Percentiles rank a stretch among this genome's conserved stretches.
These are phyloP conservation scores for Russula sp. DNA, from an alignment of 768 basidiomycete species.

Conservation along the genomic window DNA sequence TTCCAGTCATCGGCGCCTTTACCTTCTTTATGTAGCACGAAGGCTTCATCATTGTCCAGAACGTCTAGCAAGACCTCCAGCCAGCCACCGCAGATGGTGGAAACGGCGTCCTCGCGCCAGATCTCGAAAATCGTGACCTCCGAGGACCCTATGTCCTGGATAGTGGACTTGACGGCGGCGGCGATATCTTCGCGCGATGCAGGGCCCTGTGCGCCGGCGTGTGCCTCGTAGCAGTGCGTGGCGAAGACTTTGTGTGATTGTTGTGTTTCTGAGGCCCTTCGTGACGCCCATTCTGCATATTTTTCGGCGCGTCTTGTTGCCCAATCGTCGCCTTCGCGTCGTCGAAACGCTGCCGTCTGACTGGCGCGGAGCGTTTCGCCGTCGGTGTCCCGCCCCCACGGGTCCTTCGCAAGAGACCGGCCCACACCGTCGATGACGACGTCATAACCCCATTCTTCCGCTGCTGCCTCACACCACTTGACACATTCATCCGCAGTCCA, in stretches of 20 bases:
- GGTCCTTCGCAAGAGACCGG: conserved; percentile 54
- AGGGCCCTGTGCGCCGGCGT: conserved; percentile 48
- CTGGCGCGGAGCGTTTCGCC: conserved; percentile 56
- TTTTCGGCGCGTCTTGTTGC: conserved; percentile 33
- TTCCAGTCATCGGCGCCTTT: conserved; percentile 30
- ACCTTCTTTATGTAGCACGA: conserved; percentile 19
- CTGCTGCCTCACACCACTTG: conserved; percentile 55
- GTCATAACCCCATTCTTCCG: conserved; percentile 68
- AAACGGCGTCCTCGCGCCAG: conserved; percentile 48
- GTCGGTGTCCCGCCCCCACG: conserved; percentile 65
- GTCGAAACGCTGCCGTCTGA: conserved; percentile 61
- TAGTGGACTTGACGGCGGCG: conserved; percentile 46
- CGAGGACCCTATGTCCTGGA: conserved; percentile 53
- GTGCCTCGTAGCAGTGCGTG: conserved; percentile 49
- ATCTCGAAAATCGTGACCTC: conserved; percentile 46
- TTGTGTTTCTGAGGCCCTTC: conserved; percentile 17
- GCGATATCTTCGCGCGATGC: conserved; percentile 48
- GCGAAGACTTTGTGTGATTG: conserved; percentile 48
- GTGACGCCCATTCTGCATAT: conserved; percentile 34
- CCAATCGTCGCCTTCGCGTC: conserved; percentile 41
- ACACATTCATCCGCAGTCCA: conserved; percentile 78
- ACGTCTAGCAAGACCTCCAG: conserved; percentile 53
- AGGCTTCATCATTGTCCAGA: conserved; percentile 37
- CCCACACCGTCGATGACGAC: conserved; percentile 63
- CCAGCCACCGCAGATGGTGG: conserved; percentile 56